Percentiles rank a stretch among this genome's conserved stretches.
Conservation (phyloP, 2,329 filamentous ascomycete genomes). For the Botrytis elliptica region DNA sequence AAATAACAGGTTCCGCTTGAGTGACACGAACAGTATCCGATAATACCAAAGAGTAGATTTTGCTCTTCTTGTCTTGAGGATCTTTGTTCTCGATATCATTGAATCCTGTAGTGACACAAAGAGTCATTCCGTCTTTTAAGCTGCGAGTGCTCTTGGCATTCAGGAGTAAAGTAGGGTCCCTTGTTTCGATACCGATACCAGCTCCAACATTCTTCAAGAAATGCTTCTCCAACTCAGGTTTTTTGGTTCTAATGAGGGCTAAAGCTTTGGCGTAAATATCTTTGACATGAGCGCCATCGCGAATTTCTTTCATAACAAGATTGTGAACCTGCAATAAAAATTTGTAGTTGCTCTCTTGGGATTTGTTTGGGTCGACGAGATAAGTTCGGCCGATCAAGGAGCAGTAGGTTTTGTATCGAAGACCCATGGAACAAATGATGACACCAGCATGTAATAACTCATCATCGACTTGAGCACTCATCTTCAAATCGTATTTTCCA, state of each 20-base stretch:
- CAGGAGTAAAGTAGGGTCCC: slow-evolving; percentile 77
- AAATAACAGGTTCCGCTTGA: slow-evolving; percentile 74
- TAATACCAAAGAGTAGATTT: slow-evolving; percentile 83
- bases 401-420: slow-evolving; percentile 94
- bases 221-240: slow-evolving; percentile 91
- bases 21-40: slow-evolving; percentile 92
- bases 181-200: slow-evolving; percentile 88
- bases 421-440: slow-evolving; percentile 86
- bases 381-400: slow-evolving; percentile 92
- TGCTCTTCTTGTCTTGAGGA: slow-evolving; percentile 85
- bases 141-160: slow-evolving; percentile 82
- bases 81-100: slow-evolving; percentile 84
- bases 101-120: slow-evolving; percentile 86
- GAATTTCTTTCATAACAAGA: slow-evolving; percentile 83
- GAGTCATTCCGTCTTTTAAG: slow-evolving; percentile 95
- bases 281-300: slow-evolving; percentile 81
- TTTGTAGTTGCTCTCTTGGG: slow-evolving; percentile 92
- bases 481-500: slow-evolving; percentile 88
- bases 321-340: slow-evolving; percentile 82
- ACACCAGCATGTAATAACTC: slow-evolving; percentile 85
- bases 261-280: slow-evolving; percentile 91
- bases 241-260: slow-evolving; percentile 77
- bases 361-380: slow-evolving; percentile 94
- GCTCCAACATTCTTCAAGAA: slow-evolving; percentile 91
- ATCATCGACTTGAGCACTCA: slow-evolving; percentile 74